phyloP scores from a whole-genome alignment of 495 filamentous ascomycete genomes.

The Podospora bellae-mahoneyi region DNA sequence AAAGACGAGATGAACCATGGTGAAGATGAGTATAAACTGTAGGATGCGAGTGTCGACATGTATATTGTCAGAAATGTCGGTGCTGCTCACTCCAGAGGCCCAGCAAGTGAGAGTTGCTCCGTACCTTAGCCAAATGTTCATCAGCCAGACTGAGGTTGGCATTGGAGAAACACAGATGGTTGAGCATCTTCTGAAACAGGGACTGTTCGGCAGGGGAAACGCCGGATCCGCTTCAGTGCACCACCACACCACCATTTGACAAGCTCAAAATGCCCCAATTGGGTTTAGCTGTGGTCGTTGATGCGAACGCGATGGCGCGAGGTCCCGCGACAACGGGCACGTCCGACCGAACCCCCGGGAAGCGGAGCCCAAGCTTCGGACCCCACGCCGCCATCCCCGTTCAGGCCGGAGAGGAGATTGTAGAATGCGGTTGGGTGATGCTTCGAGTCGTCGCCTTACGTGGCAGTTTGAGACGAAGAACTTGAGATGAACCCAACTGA shows the following conservation, averaged over 20 bases:
- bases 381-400: neutral
- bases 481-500: neutral
- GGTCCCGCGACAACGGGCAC: neutral
- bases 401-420: neutral
- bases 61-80: neutral
- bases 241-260: too few species aligned
- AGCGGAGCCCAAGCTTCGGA: neutral
- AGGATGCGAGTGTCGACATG: neutral
- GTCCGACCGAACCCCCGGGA: neutral
- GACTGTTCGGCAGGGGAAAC: constrained; percentile 5
- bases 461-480: neutral
- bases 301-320: neutral
- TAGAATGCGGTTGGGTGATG: too few species aligned
- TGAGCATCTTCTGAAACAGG: constrained; percentile 13
- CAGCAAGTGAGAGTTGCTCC: too few species aligned
- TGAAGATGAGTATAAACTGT: neutral
- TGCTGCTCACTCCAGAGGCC: neutral
- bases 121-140: too few species aligned
- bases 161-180: constrained; percentile 2
- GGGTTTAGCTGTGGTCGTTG: neutral
- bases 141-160: neutral
- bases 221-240: neutral
- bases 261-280: neutral
- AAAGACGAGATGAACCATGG: neutral
- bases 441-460: too few species aligned